These are phyloP conservation scores for Rhynchosporium secalis DNA, from an alignment of 2,329 filamentous ascomycete species.

Conservation along the genomic window DNA sequence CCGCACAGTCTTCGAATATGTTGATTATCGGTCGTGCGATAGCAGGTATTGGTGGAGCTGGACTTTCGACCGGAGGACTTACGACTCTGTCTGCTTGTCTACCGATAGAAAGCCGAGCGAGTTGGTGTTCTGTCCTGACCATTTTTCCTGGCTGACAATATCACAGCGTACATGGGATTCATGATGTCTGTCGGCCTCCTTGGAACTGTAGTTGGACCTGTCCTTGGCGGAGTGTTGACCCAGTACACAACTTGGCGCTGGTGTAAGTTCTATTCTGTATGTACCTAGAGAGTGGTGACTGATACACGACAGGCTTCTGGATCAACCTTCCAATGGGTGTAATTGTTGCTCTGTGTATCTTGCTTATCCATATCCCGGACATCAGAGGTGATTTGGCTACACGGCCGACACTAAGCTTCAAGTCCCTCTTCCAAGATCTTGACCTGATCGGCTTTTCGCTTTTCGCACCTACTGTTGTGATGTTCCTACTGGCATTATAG, in stretches of 20 bases:
- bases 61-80: conserved; percentile 52
- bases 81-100: conserved; percentile 49
- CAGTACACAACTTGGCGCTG: conserved; percentile 41
- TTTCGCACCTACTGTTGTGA: conserved; percentile 39
- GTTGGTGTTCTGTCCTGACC: not conserved
- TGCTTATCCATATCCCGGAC: conserved; percentile 43
- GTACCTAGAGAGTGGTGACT: not conserved
- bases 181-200: conserved; percentile 31
- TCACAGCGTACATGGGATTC: conserved; percentile 27
- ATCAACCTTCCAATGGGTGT: conserved; percentile 47
- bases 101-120: conserved; percentile 29
- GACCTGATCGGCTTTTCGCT: conserved; percentile 41
- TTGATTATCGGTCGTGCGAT: conserved; percentile 57
- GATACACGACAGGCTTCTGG: conserved; percentile 39
- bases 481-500: conserved; percentile 41
- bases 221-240: conserved; percentile 41
- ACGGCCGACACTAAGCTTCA: conserved; percentile 3
- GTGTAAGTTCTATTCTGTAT: conserved; percentile 30
- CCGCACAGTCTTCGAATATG: conserved; percentile 49
- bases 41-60: conserved; percentile 54
- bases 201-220: conserved; percentile 35
- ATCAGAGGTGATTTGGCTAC: conserved; percentile 9
- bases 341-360: conserved; percentile 38
- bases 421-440: conserved; percentile 24
- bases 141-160: conserved; percentile 13